Conservation (phyloP, 805 yeast species). For the Metschnikowia kunwiensis region DNA sequence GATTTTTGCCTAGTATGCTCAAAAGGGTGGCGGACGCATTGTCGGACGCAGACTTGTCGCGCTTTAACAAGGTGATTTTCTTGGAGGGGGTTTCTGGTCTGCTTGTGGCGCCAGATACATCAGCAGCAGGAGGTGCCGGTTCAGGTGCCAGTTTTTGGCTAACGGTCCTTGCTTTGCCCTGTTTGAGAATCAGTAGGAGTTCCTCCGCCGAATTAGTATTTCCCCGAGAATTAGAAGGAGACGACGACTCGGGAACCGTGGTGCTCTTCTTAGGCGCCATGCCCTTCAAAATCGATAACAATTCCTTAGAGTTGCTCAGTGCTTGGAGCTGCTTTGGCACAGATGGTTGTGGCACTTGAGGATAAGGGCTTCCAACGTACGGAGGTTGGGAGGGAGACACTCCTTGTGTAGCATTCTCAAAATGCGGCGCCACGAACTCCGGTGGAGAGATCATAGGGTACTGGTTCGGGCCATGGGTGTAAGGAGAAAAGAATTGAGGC, state of each 20-base stretch:
- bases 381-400: slow-evolving; percentile 9
- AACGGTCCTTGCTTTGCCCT: slow-evolving; percentile 3
- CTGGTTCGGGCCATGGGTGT: slow-evolving; percentile 8
- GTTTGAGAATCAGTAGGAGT: slow-evolving; percentile 11
- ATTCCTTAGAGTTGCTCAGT: slow-evolving; percentile 37
- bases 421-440: slow-evolving; percentile 13
- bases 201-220: slow-evolving; percentile 10
- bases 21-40: slow-evolving; percentile 16
- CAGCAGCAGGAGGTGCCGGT: neutral
- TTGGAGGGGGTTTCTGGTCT: slow-evolving; percentile 13
- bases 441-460: slow-evolving; percentile 16
- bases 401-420: slow-evolving; percentile 2
- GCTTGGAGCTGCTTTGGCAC: slow-evolving; percentile 12
- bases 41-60: slow-evolving; percentile 10
- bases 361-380: neutral
- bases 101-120: neutral
- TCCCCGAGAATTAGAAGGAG: neutral
- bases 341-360: slow-evolving; percentile 1
- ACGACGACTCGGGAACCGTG: neutral
- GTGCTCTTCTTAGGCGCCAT: neutral
- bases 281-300: slow-evolving; percentile 41
- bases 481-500: slow-evolving; percentile 17
- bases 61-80: slow-evolving; percentile 18
- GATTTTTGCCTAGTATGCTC: slow-evolving; percentile 16
- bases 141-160: neutral